phyloP scores from a whole-genome alignment of 805 yeast genomes.

The Suhomyces xylopsoci region DNA sequence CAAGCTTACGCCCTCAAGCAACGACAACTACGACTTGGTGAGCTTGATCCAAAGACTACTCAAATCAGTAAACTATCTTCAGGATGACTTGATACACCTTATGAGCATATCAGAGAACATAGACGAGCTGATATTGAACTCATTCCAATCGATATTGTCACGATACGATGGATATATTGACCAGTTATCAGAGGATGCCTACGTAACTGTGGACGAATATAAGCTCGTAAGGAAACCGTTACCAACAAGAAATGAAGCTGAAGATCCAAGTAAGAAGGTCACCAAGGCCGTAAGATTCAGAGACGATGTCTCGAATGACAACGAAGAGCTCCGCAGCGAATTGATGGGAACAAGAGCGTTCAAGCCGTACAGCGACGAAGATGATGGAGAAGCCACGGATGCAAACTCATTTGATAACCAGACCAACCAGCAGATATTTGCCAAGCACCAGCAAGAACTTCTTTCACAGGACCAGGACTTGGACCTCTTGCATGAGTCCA shows the following conservation, averaged over 20 bases:
- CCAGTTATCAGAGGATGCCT: constrained; percentile 22
- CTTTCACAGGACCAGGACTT: constrained; percentile 37
- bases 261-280: constrained; percentile 4
- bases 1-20: constrained; percentile 34
- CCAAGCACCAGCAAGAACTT: constrained; percentile 41
- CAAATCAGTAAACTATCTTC: constrained; percentile 27
- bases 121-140: constrained; percentile 1
- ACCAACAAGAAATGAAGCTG: constrained; percentile 6
- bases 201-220: constrained; percentile 32
- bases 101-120: neutral
- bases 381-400: constrained; percentile 10
- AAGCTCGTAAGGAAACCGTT: constrained; percentile 12
- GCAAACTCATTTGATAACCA: constrained; percentile 23
- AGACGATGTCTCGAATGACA: constrained; percentile 20
- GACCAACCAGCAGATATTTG: constrained; percentile 39
- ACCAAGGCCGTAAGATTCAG: constrained; percentile 37
- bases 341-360: constrained; percentile 35
- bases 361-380: constrained; percentile 36
- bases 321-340: constrained; percentile 22
- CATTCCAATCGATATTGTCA: constrained; percentile 11
- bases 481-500: constrained; percentile 31
- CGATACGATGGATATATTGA: constrained; percentile 17
- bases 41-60: constrained; percentile 24
- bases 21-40: constrained; percentile 38
- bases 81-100: constrained; percentile 22